Percentiles rank a stretch among this genome's conserved stretches.
Evolutionary conservation across 139 green algal genomes (phyloP).

Genomic region (Micractinium sp.): DNA sequence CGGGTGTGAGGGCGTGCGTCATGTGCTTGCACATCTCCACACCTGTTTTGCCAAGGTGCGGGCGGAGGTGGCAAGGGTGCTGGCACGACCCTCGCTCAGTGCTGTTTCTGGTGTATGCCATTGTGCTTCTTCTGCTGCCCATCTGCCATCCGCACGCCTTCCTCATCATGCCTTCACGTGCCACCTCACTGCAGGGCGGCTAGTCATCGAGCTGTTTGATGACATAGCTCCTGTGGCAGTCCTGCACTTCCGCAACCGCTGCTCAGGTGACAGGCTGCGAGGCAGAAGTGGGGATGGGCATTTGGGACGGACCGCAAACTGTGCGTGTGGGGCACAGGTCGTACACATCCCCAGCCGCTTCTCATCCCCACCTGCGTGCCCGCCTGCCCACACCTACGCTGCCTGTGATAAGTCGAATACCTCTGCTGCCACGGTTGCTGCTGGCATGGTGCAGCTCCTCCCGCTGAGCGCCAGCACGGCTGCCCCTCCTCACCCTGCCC

Average conservation of each 20-base stretch:
- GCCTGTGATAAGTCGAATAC: not conserved
- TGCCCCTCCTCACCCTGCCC: too few relatives aligned
- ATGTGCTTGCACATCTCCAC: too few relatives aligned
- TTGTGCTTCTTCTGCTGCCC: not conserved
- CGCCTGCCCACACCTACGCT: not conserved
- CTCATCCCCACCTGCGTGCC: too few relatives aligned
- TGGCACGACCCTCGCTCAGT: too few relatives aligned
- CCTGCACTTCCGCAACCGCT: conserved; percentile 66
- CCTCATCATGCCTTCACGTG: not conserved
- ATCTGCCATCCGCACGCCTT: not conserved
- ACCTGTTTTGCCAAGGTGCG: too few relatives aligned
- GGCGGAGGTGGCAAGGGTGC: too few relatives aligned
- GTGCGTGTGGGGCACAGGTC: too few relatives aligned
- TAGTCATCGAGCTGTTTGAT: conserved; percentile 81
- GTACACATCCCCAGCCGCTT: too few relatives aligned
- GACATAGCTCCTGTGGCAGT: conserved; percentile 64
- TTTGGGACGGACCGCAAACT: too few relatives aligned
- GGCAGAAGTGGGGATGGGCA: not conserved
- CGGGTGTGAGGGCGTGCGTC: not conserved
- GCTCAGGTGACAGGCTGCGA: conserved; percentile 27
- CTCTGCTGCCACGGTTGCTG: not conserved
- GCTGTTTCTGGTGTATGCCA: not conserved
- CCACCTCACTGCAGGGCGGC: conserved; percentile 49
- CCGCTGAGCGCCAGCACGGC: not conserved
- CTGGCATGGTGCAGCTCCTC: not conserved